Base-by-base conservation (phyloP, 2,329 filamentous ascomycete genomes). In the Fusarium brevicatenulatum region DNA sequence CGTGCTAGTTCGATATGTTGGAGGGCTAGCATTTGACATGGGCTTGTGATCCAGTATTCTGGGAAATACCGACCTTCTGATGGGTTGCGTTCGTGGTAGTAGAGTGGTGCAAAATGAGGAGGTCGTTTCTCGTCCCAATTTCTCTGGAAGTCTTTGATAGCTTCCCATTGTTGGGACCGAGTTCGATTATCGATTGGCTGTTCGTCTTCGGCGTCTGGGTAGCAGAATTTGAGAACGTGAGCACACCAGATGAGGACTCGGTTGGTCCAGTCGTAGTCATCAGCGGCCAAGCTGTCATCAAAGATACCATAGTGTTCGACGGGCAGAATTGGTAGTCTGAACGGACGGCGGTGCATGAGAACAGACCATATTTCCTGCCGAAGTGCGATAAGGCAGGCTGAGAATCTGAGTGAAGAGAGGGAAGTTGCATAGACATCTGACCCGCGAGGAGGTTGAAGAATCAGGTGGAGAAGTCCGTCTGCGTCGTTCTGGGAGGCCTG, bases 1-100 rank as follows among this genome's bases (percentile, higher is more conserved):
- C 70, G 57, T 10, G 59, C 67, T 13, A 73, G 12, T 34, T 71
- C 67, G 7, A 74, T 32, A 3, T 74, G 67, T 10, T 74, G 70
- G 0, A 73, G 60, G 3, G 70, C 71, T 40, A 74, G 62, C 12
- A 74, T 30, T 16, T 74, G 63, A 15, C 67, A 73, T 19, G 63
- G 70, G 3, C 66, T 74, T 2, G 57, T 50, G 0, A 71, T 40
- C 71, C 67, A 74, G 13, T 4, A 73, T 62, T 1, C 44, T 50
- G 34, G 71, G 10, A 46, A 74, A 2, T 71, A 64, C 4, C 50
- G 63, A 1, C 60, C 61, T 9, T 71, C 34, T 11, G 42, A n/a
- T 12, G 67, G 60, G 16, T 62, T 59, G 1, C 63, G 53, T 21
- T 71, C 71, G 4, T 42, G 12, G 13, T 68, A 73, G 9, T 68